A percentile compares a stretch with the other conserved stretches of the same genome.
Evolutionary conservation across 1,284 basidiomycete genomes (phyloP).

Genomic region (Papiliotrema terrestris): DNA sequence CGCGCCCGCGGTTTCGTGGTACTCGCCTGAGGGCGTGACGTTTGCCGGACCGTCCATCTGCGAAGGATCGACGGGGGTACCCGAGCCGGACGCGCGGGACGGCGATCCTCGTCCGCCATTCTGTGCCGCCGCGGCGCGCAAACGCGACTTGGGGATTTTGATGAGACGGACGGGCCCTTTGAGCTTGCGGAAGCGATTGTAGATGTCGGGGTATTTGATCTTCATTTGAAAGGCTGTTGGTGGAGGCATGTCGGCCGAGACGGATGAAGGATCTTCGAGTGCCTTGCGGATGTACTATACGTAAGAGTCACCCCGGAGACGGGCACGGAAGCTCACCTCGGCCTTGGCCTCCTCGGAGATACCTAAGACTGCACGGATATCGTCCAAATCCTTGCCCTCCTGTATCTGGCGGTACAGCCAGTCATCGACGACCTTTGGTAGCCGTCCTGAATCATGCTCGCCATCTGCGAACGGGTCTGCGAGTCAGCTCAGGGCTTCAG

Average conservation of each 20-base stretch:
- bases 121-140: neutral
- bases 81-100: neutral
- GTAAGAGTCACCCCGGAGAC: neutral
- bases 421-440: conserved; percentile 42
- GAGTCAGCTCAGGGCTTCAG: neutral
- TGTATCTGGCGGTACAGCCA: conserved; percentile 43
- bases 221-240: conserved; percentile 35
- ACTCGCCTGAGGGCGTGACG: neutral
- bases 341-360: conserved; percentile 39
- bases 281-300: conserved; percentile 32
- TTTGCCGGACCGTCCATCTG: no score
- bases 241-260: conserved; percentile 36
- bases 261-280: conserved; percentile 29
- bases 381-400: conserved; percentile 36
- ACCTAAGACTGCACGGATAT: conserved; percentile 34
- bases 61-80: neutral
- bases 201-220: conserved; percentile 47
- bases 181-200: conserved; percentile 46
- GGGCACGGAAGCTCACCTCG: conserved; percentile 15
- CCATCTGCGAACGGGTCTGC: conserved; percentile 39
- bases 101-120: neutral
- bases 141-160: conserved; percentile 22
- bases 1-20: neutral
- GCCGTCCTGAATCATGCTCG: conserved; percentile 33
- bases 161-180: conserved; percentile 40